Evolutionary conservation across 2,329 filamentous ascomycete species (phyloP).

Genomic region (Tetracladium maxilliforme): DNA sequence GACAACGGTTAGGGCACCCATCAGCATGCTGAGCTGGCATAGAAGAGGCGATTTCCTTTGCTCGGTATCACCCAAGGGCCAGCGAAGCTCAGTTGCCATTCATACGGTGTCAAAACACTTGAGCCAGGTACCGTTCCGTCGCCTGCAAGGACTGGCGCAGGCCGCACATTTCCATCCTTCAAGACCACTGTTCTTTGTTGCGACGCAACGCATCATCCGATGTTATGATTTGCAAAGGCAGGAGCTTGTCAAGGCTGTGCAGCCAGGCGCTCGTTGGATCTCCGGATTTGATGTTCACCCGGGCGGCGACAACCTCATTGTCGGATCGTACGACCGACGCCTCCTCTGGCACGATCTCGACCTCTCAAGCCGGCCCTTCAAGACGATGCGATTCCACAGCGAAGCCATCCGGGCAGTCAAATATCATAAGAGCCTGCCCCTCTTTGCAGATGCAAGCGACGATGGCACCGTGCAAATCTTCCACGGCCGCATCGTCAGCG

Average conservation of each 20-base stretch:
- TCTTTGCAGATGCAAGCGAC: constrained; percentile 92
- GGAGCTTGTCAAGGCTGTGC: constrained; percentile 81
- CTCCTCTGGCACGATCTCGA: constrained; percentile 96
- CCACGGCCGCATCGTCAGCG: constrained; percentile 88
- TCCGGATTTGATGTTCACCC: constrained; percentile 88
- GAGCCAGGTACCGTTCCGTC: constrained; percentile 86
- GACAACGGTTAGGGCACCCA: constrained; percentile 61
- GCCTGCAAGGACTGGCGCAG: constrained; percentile 60
- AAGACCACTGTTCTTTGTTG: constrained; percentile 87
- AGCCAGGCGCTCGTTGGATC: constrained; percentile 90
- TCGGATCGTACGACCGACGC: constrained; percentile 86
- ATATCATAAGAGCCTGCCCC: constrained; percentile 68
- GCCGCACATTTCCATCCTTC: constrained; percentile 90
- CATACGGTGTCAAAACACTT: constrained; percentile 92
- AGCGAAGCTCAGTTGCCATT: constrained; percentile 72
- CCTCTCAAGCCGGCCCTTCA: constrained; percentile 79
- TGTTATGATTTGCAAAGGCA: constrained; percentile 89
- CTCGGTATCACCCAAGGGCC: constrained; percentile 71
- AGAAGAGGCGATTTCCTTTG: constrained; percentile 87
- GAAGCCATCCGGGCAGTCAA: constrained; percentile 83
- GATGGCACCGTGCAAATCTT: constrained; percentile 93
- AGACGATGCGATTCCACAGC: constrained; percentile 87
- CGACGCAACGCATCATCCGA: constrained; percentile 83
- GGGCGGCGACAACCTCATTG: constrained; percentile 83
- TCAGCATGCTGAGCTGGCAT: constrained; percentile 91